Evolutionary conservation across 2,329 filamentous ascomycete genomes (phyloP).

Genomic region (Fusarium veterinarium): DNA sequence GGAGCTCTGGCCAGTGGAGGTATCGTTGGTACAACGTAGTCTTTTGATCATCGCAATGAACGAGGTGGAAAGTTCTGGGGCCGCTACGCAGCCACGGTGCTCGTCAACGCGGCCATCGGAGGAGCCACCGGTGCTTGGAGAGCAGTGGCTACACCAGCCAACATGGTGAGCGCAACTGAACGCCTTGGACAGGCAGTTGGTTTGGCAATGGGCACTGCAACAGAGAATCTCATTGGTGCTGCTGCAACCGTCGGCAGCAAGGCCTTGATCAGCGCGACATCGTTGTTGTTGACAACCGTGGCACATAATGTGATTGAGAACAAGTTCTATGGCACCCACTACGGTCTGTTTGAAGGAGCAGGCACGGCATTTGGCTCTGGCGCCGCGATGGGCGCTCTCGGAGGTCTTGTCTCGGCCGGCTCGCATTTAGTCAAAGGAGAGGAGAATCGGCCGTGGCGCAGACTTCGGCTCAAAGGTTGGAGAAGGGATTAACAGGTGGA

Average conservation of each 20-base stretch:
- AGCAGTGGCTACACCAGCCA: not conserved
- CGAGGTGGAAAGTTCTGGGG: not conserved
- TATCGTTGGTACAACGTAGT: not conserved
- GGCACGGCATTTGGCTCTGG: not conserved
- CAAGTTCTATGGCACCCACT: not conserved
- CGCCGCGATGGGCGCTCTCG: not conserved
- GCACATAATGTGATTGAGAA: not conserved
- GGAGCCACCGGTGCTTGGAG: not conserved
- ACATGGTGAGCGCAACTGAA: not conserved
- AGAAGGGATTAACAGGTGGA: not conserved
- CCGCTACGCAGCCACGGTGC: not conserved
- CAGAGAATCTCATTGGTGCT: not conserved
- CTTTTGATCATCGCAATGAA: not conserved
- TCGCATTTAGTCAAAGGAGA: not conserved
- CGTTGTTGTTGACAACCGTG: not conserved
- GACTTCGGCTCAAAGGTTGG: not conserved
- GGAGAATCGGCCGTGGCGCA: not conserved
- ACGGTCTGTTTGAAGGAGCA: rapidly evolving
- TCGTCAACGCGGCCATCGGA: not conserved
- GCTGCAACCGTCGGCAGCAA: not conserved
- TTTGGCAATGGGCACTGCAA: not conserved
- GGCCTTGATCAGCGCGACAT: not conserved
- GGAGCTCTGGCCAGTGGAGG: not conserved
- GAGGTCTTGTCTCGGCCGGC: not conserved
- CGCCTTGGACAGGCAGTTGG: not conserved